These are phyloP conservation scores for Malus asiatica DNA, from an alignment of 306 rosid genomes.

Conservation along the genomic window DNA sequence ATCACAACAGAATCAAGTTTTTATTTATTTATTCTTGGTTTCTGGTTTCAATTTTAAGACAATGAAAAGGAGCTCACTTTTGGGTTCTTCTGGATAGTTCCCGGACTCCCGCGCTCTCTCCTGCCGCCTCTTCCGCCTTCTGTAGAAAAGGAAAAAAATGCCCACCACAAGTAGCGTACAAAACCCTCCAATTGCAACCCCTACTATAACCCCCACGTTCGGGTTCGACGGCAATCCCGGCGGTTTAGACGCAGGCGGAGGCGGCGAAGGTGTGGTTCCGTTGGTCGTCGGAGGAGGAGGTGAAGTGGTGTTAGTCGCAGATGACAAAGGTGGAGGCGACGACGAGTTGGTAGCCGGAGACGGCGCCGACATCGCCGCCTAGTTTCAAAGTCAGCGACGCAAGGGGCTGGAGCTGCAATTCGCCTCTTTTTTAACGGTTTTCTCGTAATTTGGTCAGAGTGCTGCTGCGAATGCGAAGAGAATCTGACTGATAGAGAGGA, in stretches of 20 bases:
- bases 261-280: slow-evolving; percentile 13
- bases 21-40: neutral
- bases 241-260: neutral
- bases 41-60: neutral
- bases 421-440: neutral
- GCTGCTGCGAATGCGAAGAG: neutral
- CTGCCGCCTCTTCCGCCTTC: slow-evolving; percentile 18
- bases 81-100: slow-evolving; percentile 4
- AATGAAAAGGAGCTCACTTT: slow-evolving; percentile 6
- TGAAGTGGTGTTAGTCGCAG: too few species aligned
- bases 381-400: neutral
- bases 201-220: slow-evolving; percentile 12
- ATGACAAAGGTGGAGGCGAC: too few species aligned
- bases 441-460: too few species aligned
- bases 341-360: slow-evolving; percentile 6
- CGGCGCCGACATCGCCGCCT: slow-evolving; percentile 38
- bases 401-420: neutral
- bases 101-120: neutral
- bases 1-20: neutral
- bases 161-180: slow-evolving; percentile 23
- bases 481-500: neutral
- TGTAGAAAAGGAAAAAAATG: slow-evolving; percentile 12
- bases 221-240: neutral
- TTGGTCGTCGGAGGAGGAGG: neutral
- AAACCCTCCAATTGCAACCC: slow-evolving; percentile 29